A percentile compares a stretch with the other conserved stretches of the same genome.
These are phyloP conservation scores for Monarda citriodora DNA, from an alignment of 305 asterid genomes.

Conservation along the genomic window DNA sequence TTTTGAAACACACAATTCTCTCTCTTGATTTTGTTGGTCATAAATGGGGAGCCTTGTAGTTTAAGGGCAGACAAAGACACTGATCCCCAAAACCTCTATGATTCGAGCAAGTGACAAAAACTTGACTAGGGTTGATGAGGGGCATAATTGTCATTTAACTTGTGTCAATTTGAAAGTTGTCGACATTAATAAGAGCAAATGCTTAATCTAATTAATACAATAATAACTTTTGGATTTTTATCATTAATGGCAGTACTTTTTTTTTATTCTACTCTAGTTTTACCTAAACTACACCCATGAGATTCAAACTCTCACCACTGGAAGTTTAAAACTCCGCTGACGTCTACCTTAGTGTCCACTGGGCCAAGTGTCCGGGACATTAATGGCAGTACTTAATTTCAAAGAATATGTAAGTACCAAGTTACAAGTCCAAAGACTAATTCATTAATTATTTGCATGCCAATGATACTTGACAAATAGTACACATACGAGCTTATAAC, in stretches of 20 bases:
- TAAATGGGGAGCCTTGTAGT: constrained; percentile 57
- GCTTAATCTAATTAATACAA: neutral
- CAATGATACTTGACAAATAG: too few species aligned
- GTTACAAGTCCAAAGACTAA: too few species aligned
- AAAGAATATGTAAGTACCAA: too few species aligned
- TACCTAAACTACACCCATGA: too few species aligned
- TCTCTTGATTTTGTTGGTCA: constrained; percentile 43
- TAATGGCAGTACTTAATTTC: neutral
- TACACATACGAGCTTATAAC: too few species aligned
- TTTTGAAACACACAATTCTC: constrained; percentile 18
- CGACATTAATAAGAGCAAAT: neutral
- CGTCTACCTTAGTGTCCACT: too few species aligned
- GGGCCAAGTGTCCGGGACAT: too few species aligned
- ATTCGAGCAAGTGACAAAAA: constrained; percentile 30
- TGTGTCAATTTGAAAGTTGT: neutral
- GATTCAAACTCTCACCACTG: too few species aligned
- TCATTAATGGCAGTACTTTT: neutral
- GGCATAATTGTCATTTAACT: constrained; percentile 13
- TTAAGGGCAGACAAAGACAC: constrained; percentile 49
- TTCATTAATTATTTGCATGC: too few species aligned
- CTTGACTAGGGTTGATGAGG: constrained; percentile 32
- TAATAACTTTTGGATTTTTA: neutral
- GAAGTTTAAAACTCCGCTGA: too few species aligned
- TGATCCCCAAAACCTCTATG: constrained; percentile 55
- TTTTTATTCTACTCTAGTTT: too few species aligned